Percentiles rank a stretch among this genome's conserved stretches.
These are phyloP conservation scores for Talaromyces trachyspermus DNA, from an alignment of 495 filamentous ascomycete species.

Conservation along the genomic window DNA sequence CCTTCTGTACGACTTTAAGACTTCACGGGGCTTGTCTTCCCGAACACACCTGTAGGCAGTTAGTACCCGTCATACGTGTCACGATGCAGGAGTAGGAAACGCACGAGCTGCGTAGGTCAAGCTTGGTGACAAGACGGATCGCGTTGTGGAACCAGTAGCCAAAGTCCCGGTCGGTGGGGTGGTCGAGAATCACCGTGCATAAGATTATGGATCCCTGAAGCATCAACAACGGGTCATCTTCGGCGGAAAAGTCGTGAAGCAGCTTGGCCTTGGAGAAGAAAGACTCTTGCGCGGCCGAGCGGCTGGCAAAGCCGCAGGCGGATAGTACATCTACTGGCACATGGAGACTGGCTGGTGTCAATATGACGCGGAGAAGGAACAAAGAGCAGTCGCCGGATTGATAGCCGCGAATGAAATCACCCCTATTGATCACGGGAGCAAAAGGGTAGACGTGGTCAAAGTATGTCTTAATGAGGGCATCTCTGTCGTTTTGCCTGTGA, in stretches of 20 bases:
- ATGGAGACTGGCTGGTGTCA: slow-evolving; percentile 12
- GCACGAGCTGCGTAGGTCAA: slow-evolving; percentile 5
- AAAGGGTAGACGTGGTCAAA: slow-evolving; percentile 14
- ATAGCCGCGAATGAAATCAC: slow-evolving; percentile 11
- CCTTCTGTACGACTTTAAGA: slow-evolving; percentile 12
- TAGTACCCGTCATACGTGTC: slow-evolving; percentile 11
- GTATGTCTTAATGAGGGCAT: slow-evolving; percentile 14
- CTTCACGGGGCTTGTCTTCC: slow-evolving; percentile 10
- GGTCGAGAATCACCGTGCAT: slow-evolving; percentile 16
- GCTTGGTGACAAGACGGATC: slow-evolving; percentile 13
- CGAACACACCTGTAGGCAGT: slow-evolving; percentile 12
- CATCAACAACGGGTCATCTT: slow-evolving; percentile 17
- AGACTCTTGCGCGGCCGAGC: slow-evolving; percentile 17
- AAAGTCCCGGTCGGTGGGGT: slow-evolving; percentile 16
- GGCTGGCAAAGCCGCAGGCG: slow-evolving; percentile 15
- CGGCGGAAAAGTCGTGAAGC: slow-evolving; percentile 16
- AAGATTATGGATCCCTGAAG: slow-evolving; percentile 18
- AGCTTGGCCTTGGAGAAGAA: slow-evolving; percentile 17
- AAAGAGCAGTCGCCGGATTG: slow-evolving; percentile 11
- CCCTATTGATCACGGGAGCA: slow-evolving; percentile 13
- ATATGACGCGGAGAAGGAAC: slow-evolving; percentile 9
- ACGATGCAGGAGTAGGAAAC: slow-evolving; percentile 1
- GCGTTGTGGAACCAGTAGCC: slow-evolving; percentile 18
- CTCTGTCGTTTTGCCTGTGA: slow-evolving; percentile 11
- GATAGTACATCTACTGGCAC: slow-evolving; percentile 13